phyloP scores from a whole-genome alignment of 495 filamentous ascomycete species.

The Neurospora sublineolata region DNA sequence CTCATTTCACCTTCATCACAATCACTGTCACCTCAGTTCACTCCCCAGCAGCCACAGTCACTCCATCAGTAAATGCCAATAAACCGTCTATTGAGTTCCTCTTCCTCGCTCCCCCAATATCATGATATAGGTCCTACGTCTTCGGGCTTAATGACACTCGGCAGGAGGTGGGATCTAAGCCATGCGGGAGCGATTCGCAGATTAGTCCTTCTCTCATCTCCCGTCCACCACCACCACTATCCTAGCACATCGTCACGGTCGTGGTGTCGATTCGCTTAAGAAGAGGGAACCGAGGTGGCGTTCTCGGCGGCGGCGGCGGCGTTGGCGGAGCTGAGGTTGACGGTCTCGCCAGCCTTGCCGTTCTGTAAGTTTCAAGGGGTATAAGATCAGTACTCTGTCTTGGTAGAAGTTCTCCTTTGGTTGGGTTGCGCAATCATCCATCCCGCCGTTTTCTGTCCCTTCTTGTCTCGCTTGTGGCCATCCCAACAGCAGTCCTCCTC shows the following conservation, averaged over 20 bases:
- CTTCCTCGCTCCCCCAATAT: conserved; percentile 4
- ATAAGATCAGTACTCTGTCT: background rate
- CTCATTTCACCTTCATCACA: too few species aligned
- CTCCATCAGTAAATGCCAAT: background rate
- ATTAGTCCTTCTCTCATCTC: background rate
- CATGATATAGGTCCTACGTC: conserved; percentile 17
- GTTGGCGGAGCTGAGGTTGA: conserved; percentile 64
- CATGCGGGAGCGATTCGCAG: background rate
- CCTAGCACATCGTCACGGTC: background rate
- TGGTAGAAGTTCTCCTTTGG: background rate
- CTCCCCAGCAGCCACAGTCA: background rate
- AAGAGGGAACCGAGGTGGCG: conserved; percentile 11
- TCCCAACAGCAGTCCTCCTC: too few species aligned
- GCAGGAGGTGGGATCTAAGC: background rate
- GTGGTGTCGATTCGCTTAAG: background rate
- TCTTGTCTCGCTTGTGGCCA: background rate
- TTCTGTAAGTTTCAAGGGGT: conserved; percentile 42
- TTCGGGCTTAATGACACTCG: background rate
- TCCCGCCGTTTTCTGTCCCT: background rate
- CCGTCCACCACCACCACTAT: background rate
- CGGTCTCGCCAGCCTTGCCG: conserved; percentile 89
- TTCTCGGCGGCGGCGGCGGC: conserved; percentile 45
- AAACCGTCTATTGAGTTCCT: conserved; percentile 12
- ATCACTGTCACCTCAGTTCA: background rate
- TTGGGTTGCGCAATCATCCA: background rate